Evolutionary conservation across 2,329 filamentous ascomycete species (phyloP), one percentile per base, ranked within the genome.

Genomic region (Aspergillus neoniger): DNA sequence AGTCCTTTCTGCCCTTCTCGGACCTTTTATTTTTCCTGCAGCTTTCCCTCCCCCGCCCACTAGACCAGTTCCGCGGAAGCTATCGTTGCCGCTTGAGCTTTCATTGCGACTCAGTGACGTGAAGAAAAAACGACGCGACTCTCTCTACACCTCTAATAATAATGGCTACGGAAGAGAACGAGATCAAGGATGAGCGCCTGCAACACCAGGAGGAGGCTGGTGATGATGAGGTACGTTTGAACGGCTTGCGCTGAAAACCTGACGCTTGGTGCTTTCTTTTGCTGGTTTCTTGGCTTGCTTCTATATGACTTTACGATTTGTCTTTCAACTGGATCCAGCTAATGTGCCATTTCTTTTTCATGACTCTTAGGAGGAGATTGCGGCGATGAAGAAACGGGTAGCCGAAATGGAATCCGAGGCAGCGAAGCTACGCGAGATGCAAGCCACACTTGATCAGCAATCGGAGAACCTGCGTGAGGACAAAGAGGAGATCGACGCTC

Each of bases 401-500:
- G 91, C 90, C 65, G 91, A 95, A 80, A 95, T 95, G 91, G 91
- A 95, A 80, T 90, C 91, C 71, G 91, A 95, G 81, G 91, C 91
- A 5, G 89, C 89, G 61, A 93, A 93, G 78, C 84, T 95, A 57
- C 86, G 91, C 67, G 91, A 94, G 78, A 93, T 95, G 91, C 91
- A 95, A 76, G 88, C 88, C 58, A 88, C 85, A 57, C 85, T 98
- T 63, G 94, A 98, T 76, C 88, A 93, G 74, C 90, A 95, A 71
- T 88, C 87, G 64, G 88, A 92, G 66, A 91, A 91, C 69, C 83
- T 95, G 63, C 87, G 90, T 67, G 95, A 98, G 75, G 92, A 93
- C 81, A 96, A 96, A 79, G 93, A 97, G 76, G 96, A 97, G 68
- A 88, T 99, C 61, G 95, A 99, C 79, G 89, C 89, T 67, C 89